A percentile compares a stretch with the other conserved stretches of the same genome.
These are phyloP conservation scores for Durusdinium trenchii DNA, from an alignment of 73 alveolate genomes.

Conservation along the genomic window DNA sequence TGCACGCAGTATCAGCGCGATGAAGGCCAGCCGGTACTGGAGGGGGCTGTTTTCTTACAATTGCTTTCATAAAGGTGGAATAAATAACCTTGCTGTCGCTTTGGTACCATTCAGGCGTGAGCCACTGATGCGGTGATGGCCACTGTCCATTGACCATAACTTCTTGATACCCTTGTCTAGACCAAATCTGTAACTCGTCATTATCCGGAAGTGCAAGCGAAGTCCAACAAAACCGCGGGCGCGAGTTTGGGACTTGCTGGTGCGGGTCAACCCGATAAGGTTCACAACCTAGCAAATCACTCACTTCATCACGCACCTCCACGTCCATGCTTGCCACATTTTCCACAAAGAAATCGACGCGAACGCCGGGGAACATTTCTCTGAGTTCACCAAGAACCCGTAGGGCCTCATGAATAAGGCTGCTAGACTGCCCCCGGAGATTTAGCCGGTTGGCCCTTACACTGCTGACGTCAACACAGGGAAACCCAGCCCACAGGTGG, in stretches of 20 bases:
- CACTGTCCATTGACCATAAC: not conserved
- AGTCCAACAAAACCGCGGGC: conserved; percentile 9
- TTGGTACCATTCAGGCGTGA: not conserved
- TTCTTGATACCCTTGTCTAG: not conserved
- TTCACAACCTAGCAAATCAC: not conserved
- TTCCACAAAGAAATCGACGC: not conserved
- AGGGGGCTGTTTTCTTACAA: not conserved
- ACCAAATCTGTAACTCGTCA: not conserved
- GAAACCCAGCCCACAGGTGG: not conserved
- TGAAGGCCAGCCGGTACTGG: not conserved
- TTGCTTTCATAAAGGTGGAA: not conserved
- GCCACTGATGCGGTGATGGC: not conserved
- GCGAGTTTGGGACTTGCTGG: not conserved
- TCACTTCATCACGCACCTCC: not conserved
- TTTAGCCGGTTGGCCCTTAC: not conserved
- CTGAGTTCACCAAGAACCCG: not conserved
- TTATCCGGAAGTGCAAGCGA: not conserved
- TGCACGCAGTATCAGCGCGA: not conserved
- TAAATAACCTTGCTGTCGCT: not conserved
- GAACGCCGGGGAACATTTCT: not conserved
- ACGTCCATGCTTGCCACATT: conserved; percentile 19
- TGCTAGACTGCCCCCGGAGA: not conserved
- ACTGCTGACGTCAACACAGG: not conserved
- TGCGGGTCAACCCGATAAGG: conserved; percentile 4
- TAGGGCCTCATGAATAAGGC: not conserved